phyloP scores from a whole-genome alignment of 2,329 filamentous ascomycete species.

The Phaeosphaeriaceae sp. region DNA sequence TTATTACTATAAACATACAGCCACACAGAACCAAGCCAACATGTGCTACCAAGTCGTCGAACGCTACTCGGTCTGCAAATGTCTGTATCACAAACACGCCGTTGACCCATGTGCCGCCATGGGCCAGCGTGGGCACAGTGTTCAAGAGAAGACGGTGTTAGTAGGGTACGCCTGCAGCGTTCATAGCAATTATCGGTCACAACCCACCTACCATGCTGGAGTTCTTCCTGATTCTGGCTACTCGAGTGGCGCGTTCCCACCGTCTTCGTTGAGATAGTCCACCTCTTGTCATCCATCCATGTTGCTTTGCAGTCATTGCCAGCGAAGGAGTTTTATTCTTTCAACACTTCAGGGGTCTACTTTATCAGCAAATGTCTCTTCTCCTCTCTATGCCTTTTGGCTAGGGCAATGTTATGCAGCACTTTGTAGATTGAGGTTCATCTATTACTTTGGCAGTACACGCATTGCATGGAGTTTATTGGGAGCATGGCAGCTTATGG shows the following conservation, averaged over 20 bases:
- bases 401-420: constrained; percentile 19
- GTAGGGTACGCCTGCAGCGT: constrained; percentile 79
- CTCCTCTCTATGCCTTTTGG: constrained; percentile 32
- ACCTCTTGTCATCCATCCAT: constrained; percentile 6
- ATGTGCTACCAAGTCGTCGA: constrained; percentile 93
- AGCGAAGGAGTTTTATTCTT: constrained; percentile 6
- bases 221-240: constrained; percentile 40
- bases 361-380: constrained; percentile 9
- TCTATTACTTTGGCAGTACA: constrained; percentile 12
- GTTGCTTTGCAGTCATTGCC: neutral
- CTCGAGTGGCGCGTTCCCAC: constrained; percentile 31
- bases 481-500: neutral
- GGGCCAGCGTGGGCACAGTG: constrained; percentile 72
- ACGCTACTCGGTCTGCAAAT: constrained; percentile 84
- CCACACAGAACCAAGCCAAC: constrained; percentile 3
- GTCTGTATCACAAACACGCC: constrained; percentile 86
- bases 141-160: constrained; percentile 77
- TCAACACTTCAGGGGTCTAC: constrained; percentile 6
- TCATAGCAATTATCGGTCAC: constrained; percentile 54
- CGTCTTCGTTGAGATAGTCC: constrained; percentile 19
- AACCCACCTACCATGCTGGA: constrained; percentile 22
- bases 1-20: constrained; percentile 3
- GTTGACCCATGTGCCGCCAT: constrained; percentile 82
- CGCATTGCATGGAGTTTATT: constrained; percentile 39
- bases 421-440: constrained; percentile 11